Percentiles rank a stretch among this genome's conserved stretches.
These are phyloP conservation scores for Pseudogymnoascus sp. DNA, from an alignment of 2,329 filamentous ascomycete genomes.

Conservation along the genomic window DNA sequence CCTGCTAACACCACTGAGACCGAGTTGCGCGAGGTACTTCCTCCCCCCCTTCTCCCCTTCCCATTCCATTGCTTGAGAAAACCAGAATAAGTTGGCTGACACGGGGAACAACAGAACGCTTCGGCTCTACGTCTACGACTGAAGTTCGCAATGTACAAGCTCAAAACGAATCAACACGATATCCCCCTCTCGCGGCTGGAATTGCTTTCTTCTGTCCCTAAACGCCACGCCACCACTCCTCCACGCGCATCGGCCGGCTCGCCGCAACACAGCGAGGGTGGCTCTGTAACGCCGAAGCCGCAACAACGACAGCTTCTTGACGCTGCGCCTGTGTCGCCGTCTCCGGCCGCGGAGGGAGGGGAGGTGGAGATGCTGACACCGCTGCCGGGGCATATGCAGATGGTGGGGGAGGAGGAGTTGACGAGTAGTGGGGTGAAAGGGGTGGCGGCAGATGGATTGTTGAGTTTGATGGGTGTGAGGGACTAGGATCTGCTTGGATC, in stretches of 20 bases:
- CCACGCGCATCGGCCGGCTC: background rate
- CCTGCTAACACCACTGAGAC: background rate
- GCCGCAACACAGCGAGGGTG: constrained; percentile 3
- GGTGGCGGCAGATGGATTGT: constrained; percentile 43
- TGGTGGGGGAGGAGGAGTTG: constrained; percentile 28
- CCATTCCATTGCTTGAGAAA: background rate
- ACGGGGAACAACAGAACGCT: no score
- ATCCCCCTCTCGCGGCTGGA: constrained; percentile 56
- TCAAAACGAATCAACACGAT: constrained; percentile 62
- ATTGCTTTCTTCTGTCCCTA: constrained; percentile 24
- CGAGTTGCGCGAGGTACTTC: constrained; percentile 3
- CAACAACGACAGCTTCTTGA: background rate
- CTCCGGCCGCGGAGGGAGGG: no score
- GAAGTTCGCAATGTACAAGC: constrained; percentile 64
- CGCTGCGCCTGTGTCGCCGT: background rate
- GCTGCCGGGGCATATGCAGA: background rate
- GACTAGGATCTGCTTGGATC: background rate
- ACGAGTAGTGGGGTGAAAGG: constrained; percentile 41
- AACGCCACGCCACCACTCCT: background rate
- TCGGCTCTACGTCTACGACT: constrained; percentile 62
- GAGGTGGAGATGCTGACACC: background rate
- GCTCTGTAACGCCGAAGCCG: background rate
- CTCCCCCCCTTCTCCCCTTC: background rate
- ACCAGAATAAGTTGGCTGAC: no score
- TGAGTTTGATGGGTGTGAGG: constrained; percentile 29